These are phyloP conservation scores for Wallacemonas sp. DNA, from an alignment of 208 protist genomes.

Conservation along the genomic window DNA sequence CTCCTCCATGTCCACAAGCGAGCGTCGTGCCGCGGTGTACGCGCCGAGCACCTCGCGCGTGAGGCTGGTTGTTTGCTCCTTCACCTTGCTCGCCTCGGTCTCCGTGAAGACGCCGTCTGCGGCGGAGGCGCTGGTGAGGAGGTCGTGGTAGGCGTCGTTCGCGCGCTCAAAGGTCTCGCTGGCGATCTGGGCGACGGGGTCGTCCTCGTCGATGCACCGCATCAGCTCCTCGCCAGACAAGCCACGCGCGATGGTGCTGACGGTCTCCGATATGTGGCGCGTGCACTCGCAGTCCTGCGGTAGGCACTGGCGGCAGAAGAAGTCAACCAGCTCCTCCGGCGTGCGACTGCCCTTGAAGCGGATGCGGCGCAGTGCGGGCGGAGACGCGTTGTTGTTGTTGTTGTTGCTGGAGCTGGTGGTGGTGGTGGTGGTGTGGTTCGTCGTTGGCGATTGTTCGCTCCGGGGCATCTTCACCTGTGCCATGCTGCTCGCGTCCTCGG, in stretches of 20 bases:
- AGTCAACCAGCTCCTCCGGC: constrained; percentile 13
- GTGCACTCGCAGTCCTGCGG: constrained; percentile 6
- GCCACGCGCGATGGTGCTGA: background rate
- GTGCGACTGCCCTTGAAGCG: constrained; percentile 22
- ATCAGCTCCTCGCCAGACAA: constrained; percentile 16
- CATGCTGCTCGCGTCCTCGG: background rate
- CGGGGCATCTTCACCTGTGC: background rate
- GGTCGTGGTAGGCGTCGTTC: constrained; percentile 2
- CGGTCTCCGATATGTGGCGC: constrained; percentile 13
- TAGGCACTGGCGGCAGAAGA: constrained; percentile 34
- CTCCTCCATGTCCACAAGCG: constrained; percentile 16
- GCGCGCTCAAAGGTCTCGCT: background rate
- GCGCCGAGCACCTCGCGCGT: constrained; percentile 2
- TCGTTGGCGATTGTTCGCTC: background rate
- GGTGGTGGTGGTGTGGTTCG: background rate
- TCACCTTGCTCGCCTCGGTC: background rate
- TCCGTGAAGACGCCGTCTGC: background rate
- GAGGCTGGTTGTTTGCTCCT: background rate
- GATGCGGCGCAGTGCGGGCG: constrained; percentile 15
- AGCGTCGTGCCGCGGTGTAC: constrained; percentile 1
- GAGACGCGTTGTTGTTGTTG: background rate
- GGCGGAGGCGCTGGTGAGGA: background rate
- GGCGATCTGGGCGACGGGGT: background rate
- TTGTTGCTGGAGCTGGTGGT: background rate
- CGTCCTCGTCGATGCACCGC: background rate